Percentiles rank a stretch among this genome's conserved stretches.
These are phyloP conservation scores for Talaromyces stipitatus DNA, from an alignment of 495 filamentous ascomycete species.

Conservation along the genomic window DNA sequence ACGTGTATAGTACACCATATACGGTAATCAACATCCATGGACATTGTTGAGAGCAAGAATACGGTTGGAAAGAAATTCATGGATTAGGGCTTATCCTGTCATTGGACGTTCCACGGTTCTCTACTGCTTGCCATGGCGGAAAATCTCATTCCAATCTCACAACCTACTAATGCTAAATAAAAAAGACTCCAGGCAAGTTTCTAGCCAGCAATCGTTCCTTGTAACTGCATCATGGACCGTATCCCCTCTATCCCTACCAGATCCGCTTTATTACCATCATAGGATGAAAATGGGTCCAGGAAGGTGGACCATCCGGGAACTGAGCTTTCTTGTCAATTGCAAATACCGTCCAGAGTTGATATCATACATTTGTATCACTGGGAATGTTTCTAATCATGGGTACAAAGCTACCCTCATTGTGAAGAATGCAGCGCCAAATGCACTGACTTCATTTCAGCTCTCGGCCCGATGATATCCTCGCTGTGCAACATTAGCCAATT, in stretches of 20 bases:
- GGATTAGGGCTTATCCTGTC: background rate
- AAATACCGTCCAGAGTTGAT: background rate
- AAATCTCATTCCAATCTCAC: background rate
- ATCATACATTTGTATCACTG: background rate
- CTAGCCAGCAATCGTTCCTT: no score
- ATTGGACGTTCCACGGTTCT: no score
- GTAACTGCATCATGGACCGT: no score
- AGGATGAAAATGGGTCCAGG: no score
- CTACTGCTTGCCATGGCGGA: background rate
- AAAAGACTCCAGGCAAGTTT: no score
- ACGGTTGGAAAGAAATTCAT: background rate
- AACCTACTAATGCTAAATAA: no score
- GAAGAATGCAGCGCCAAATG: background rate
- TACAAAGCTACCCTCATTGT: background rate
- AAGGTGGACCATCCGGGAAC: background rate
- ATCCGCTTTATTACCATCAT: background rate
- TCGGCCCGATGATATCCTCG: background rate
- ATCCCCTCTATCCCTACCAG: no score
- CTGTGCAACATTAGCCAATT: slow-evolving; percentile 4
- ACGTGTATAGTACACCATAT: background rate
- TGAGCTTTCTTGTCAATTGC: background rate
- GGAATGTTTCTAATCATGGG: slow-evolving; percentile 1
- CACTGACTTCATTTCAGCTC: background rate
- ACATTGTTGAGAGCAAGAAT: background rate
- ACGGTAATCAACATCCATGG: background rate